Base-by-base conservation (phyloP, 1,139 yeast genomes). In the Kodamaea alishanica region DNA sequence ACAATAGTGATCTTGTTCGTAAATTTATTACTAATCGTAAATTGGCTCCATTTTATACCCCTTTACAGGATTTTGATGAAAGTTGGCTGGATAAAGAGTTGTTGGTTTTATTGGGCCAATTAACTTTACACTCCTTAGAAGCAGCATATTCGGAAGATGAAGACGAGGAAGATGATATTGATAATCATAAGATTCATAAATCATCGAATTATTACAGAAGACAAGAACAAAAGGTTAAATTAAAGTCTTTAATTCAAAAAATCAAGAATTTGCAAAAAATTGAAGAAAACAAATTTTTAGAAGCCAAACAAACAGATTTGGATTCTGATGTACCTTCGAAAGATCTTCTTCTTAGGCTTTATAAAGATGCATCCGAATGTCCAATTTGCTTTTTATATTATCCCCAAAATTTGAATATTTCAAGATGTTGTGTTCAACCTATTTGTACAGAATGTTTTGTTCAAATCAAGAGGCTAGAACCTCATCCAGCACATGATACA, bases 381-480 rank as follows among this genome's bases (percentile, higher is more conserved):
- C 97, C 98, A 8, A 92, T 92, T 48, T 92, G 98, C 57, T 92
- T 92, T 59, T 72, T 92, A 20, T 87, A 75, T 56, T 87, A 84
- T 56, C 98, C 98, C 1, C 72, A 75, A 34, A 79, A 81, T 52
- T 65, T 90, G 49, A 92, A 92, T 63, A 61, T 75, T 37, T 84
- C 96, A n/a, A 71, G 95, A 34, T 92, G 98, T 60, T 92, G 98
- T 58, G 75, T 79, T 36, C 97, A 92, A 59, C 92, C 95, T 2
- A 89, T 92, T 20, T 92, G 98, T 62, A 77, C 96, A 1, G 98
- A 92, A 62, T 92, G 98, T 60, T 92, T 92, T 74, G 97, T 90
- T 6, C 97, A 90, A 60, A 89, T 92, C 57, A 89, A 86, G 60
- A 74, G 98, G 43, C 70, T 84, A 24, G 95, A 88, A n/a, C 97